Conservation (phyloP, 2,329 filamentous ascomycete species). For the Colletotrichum lini region DNA sequence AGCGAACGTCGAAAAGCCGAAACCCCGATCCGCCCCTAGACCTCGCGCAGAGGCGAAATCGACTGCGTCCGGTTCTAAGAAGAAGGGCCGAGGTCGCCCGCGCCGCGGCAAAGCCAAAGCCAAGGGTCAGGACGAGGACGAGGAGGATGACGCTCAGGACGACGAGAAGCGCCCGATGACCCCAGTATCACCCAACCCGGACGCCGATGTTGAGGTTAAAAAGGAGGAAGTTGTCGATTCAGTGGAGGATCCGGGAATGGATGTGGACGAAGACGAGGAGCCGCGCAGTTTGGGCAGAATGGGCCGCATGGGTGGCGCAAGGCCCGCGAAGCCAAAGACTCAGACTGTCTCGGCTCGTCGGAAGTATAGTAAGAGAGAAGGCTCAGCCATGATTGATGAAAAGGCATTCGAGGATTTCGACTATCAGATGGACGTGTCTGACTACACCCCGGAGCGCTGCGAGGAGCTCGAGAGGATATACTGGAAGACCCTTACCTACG, state of each 20-base stretch:
- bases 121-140: constrained; percentile 54
- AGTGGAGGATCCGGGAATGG: constrained; percentile 62
- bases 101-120: constrained; percentile 54
- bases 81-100: constrained; percentile 58
- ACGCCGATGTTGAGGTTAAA: constrained; percentile 48
- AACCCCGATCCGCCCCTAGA: constrained; percentile 56
- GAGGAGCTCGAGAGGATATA: constrained; percentile 95
- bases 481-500: constrained; percentile 98
- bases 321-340: constrained; percentile 70
- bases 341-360: constrained; percentile 89
- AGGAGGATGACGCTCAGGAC: constrained; percentile 52
- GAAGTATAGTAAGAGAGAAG: constrained; percentile 86
- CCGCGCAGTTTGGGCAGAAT: constrained; percentile 50
- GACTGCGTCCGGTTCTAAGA: constrained; percentile 54
- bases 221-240: constrained; percentile 60
- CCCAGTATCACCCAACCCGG: constrained; percentile 51
- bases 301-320: constrained; percentile 66
- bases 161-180: constrained; percentile 43
- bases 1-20: constrained; percentile 70
- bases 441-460: constrained; percentile 92
- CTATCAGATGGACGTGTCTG: constrained; percentile 88
- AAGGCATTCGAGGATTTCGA: constrained; percentile 92
- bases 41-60: constrained; percentile 44
- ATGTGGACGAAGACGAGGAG: constrained; percentile 54
- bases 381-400: constrained; percentile 86